Conservation (phyloP, 495 filamentous ascomycete species). For the Hapsidospora chrysogenum region DNA sequence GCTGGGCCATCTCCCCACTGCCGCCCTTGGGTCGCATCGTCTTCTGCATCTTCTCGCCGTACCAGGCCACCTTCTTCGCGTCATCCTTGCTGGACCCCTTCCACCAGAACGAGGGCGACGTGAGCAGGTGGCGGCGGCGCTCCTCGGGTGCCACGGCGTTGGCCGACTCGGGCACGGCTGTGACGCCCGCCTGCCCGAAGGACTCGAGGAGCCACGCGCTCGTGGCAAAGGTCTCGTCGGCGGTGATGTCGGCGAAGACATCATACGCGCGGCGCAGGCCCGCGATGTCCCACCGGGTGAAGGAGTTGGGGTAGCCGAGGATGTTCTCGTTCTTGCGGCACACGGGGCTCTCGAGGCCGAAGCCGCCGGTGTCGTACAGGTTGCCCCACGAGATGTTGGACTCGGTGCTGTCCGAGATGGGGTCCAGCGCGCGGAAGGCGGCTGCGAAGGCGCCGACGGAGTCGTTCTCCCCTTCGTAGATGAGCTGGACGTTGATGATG, state of each 20-base stretch:
- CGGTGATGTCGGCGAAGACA: constrained; percentile 14
- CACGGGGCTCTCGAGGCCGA: constrained; percentile 14
- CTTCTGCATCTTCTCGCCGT: constrained; percentile 23
- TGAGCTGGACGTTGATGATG: constrained; percentile 32
- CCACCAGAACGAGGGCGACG: constrained; percentile 23
- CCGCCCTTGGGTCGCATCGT: constrained; percentile 24
- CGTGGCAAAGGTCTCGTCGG: constrained; percentile 9
- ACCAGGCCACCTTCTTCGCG: constrained; percentile 13
- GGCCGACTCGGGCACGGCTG: constrained; percentile 12
- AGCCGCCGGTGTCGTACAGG: constrained; percentile 24
- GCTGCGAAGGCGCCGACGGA: constrained; percentile 23
- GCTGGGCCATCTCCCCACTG: constrained; percentile 13
- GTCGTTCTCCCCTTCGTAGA: constrained; percentile 28
- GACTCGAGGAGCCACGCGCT: constrained; percentile 40
- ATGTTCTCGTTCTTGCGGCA: constrained; percentile 31
- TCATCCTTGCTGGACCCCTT: constrained; percentile 15
- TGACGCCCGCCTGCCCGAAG: constrained; percentile 30
- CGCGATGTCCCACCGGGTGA: constrained; percentile 23
- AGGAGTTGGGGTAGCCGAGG: constrained; percentile 33
- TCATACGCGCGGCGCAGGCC: constrained; percentile 25
- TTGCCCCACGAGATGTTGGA: constrained; percentile 25
- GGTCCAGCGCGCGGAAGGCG: constrained; percentile 27
- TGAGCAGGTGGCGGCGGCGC: constrained; percentile 26
- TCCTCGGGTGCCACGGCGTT: constrained; percentile 25
- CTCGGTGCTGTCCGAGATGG: constrained; percentile 15